These are phyloP conservation scores for Blastocystis sp. DNA, from an alignment of 352 stramenopile genomes.

Conservation along the genomic window DNA sequence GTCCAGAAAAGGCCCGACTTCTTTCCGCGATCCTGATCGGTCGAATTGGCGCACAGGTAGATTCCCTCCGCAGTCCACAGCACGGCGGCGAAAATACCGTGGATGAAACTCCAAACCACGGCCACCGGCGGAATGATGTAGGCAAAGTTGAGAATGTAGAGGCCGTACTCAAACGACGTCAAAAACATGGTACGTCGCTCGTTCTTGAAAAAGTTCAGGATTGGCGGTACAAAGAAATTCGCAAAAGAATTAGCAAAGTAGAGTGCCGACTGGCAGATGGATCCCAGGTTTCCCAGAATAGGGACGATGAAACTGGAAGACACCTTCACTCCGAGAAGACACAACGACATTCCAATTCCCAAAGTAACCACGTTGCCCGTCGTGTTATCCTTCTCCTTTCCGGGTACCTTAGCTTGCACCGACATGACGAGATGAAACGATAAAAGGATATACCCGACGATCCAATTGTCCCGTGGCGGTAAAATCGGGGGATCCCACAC, in stretches of 20 bases:
- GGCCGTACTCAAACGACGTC: slow-evolving; percentile 30
- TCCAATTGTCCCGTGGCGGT: too few relatives aligned
- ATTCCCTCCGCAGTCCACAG: slow-evolving; percentile 46
- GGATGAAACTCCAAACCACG: slow-evolving; percentile 56
- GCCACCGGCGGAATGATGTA: slow-evolving; percentile 48
- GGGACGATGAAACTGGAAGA: slow-evolving; percentile 48
- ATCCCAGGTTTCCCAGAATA: slow-evolving; percentile 48
- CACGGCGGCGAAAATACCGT: slow-evolving; percentile 44
- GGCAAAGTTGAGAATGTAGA: slow-evolving; percentile 52
- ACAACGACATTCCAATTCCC: slow-evolving; percentile 47
- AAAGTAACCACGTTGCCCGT: slow-evolving; percentile 50
- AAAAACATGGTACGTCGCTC: slow-evolving; percentile 42
- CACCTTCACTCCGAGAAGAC: slow-evolving; percentile 42
- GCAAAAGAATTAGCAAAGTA: slow-evolving; percentile 52
- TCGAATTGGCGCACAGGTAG: slow-evolving; percentile 50
- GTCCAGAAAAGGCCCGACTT: slow-evolving; percentile 56
- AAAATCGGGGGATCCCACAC: not conserved
- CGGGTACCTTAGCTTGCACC: not conserved
- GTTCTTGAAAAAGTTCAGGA: slow-evolving; percentile 45
- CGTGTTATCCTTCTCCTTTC: not conserved
- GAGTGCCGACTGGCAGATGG: slow-evolving; percentile 30
- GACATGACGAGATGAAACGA: not conserved
- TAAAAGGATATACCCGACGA: too few relatives aligned
- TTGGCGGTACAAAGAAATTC: slow-evolving; percentile 48
- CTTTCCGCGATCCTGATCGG: slow-evolving; percentile 31